Evolutionary conservation across 352 stramenopile species (phyloP).

Genomic region (Elongisporangium undulatum): DNA sequence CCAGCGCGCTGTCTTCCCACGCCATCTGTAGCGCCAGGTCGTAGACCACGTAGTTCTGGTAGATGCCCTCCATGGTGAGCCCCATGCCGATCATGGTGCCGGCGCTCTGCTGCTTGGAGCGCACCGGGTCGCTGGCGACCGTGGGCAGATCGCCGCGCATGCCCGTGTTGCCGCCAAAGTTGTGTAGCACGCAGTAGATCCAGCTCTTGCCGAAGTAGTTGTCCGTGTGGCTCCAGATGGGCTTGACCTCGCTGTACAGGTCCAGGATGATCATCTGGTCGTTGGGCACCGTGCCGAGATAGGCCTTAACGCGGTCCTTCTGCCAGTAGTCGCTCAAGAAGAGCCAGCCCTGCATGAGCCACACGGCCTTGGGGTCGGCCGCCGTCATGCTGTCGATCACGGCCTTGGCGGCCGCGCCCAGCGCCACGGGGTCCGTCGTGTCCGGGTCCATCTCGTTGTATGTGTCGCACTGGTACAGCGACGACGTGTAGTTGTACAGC

Average conservation of each 20-base stretch:
- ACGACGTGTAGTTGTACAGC: slow-evolving; percentile 73
- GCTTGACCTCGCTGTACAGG: slow-evolving; percentile 71
- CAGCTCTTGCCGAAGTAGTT: slow-evolving; percentile 82
- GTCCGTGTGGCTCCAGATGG: slow-evolving; percentile 68
- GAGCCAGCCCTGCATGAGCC: slow-evolving; percentile 83
- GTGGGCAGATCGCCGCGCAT: slow-evolving; percentile 71
- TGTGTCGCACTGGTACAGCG: slow-evolving; percentile 75
- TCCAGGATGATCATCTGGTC: slow-evolving; percentile 79
- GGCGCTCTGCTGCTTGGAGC: slow-evolving; percentile 33
- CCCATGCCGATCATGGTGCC: slow-evolving; percentile 75
- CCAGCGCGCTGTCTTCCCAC: slow-evolving; percentile 40
- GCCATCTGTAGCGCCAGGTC: slow-evolving; percentile 74
- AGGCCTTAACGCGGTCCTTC: slow-evolving; percentile 47
- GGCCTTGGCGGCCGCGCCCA: slow-evolving; percentile 50
- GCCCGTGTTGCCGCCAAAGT: slow-evolving; percentile 77
- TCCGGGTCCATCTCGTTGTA: slow-evolving; percentile 84
- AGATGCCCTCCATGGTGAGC: slow-evolving; percentile 84
- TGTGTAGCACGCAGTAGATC: slow-evolving; percentile 85
- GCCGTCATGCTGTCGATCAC: slow-evolving; percentile 74
- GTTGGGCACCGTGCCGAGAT: slow-evolving; percentile 46
- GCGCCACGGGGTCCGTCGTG: slow-evolving; percentile 38
- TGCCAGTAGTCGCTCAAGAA: slow-evolving; percentile 75
- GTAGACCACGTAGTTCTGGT: slow-evolving; percentile 86
- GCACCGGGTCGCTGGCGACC: slow-evolving; percentile 41
- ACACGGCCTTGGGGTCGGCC: slow-evolving; percentile 67